Conservation (phyloP, 2,329 filamentous ascomycete species). For the Aspergillus sp. region DNA sequence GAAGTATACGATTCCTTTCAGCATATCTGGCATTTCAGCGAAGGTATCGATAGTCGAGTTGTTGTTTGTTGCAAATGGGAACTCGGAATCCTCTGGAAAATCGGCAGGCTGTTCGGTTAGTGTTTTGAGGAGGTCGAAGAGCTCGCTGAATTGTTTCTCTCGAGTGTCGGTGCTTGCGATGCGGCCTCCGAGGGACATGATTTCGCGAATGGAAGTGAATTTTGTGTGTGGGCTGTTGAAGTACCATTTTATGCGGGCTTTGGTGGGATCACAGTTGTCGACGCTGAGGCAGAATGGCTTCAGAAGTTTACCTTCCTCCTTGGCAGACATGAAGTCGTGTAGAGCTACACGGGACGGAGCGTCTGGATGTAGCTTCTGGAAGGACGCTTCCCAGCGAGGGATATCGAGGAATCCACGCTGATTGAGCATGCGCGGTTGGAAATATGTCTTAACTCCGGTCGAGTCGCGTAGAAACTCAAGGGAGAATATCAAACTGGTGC, state of each 20-base stretch:
- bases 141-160: background rate
- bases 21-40: background rate
- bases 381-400: constrained; percentile 3
- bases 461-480: constrained; percentile 2
- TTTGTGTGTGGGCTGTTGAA: constrained; percentile 8
- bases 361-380: constrained; percentile 1
- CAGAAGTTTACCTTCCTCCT: constrained; percentile 1
- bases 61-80: background rate
- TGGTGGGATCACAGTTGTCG: constrained; percentile 6
- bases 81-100: background rate
- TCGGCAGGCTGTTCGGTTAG: background rate
- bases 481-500: constrained; percentile 4
- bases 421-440: constrained; percentile 6
- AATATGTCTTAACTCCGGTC: constrained; percentile 4
- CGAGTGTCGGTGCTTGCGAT: background rate
- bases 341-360: background rate
- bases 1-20: constrained; percentile 5
- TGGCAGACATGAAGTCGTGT: background rate
- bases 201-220: constrained; percentile 5
- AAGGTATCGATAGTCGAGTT: background rate
- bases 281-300: constrained; percentile 9
- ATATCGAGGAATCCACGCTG: background rate
- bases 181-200: constrained; percentile 5
- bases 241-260: constrained; percentile 8
- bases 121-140: constrained; percentile 7